Conservation (phyloP, 352 stramenopile species). For the Phytopythium litorale region DNA sequence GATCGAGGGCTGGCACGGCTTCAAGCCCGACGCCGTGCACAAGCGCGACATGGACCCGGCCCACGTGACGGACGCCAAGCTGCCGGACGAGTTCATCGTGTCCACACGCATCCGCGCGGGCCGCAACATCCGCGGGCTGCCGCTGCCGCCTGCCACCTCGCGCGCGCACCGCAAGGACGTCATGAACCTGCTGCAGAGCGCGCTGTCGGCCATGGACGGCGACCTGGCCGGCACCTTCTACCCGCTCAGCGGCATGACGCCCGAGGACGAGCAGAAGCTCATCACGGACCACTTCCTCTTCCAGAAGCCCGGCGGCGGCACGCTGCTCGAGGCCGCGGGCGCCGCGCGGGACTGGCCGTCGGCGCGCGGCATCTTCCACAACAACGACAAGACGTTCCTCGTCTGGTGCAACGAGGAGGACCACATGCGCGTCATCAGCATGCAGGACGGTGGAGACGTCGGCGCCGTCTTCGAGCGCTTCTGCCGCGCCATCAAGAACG, state of each 20-base stretch:
- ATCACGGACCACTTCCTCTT: conserved; percentile 81
- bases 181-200: conserved; percentile 77
- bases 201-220: conserved; percentile 65
- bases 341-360: conserved; percentile 70
- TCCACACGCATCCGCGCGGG: conserved; percentile 81
- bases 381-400: conserved; percentile 73
- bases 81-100: conserved; percentile 71
- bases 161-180: conserved; percentile 82
- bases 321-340: conserved; percentile 59
- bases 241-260: conserved; percentile 68
- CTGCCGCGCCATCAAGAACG: conserved; percentile 66
- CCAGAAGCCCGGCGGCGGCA: conserved; percentile 77
- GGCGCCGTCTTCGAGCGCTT: conserved; percentile 79
- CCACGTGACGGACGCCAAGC: conserved; percentile 58
- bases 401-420: conserved; percentile 88
- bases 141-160: conserved; percentile 75
- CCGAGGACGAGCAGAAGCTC: conserved; percentile 74
- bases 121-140: conserved; percentile 78
- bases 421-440: conserved; percentile 83
- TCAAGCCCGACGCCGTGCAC: conserved; percentile 54
- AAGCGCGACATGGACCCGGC: conserved; percentile 69
- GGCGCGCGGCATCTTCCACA: conserved; percentile 76
- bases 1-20: conserved; percentile 68
- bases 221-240: conserved; percentile 81
- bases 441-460: conserved; percentile 74